Conservation (phyloP, 495 filamentous ascomycete genomes). For the Astrothelium subdiscretum region DNA sequence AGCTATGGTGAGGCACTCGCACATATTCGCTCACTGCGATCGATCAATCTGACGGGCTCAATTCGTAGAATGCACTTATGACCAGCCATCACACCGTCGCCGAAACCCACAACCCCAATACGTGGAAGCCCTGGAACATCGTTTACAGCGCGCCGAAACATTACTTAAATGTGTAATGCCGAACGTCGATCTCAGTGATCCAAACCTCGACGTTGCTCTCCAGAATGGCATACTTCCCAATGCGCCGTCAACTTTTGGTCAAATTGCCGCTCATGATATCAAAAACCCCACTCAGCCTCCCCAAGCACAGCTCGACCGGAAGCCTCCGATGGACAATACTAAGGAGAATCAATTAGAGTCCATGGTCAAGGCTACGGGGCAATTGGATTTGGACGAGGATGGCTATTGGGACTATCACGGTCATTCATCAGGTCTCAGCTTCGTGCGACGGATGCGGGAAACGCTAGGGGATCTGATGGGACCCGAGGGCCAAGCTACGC, state of each 20-base stretch:
- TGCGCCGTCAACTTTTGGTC: conserved; percentile 15
- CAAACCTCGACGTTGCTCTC: conserved; percentile 59
- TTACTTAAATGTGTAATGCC: conserved; percentile 72
- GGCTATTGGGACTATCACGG: conserved; percentile 94
- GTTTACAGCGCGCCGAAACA: conserved; percentile 72
- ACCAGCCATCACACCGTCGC: conserved; percentile 90
- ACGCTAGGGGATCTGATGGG: conserved; percentile 65
- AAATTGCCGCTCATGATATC: not conserved
- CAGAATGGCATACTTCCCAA: conserved; percentile 25
- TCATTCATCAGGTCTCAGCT: conserved; percentile 81
- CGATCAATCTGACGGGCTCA: not conserved
- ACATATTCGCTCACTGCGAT: conserved; percentile 8
- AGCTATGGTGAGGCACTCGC: conserved; percentile 67
- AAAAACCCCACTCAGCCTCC: not conserved
- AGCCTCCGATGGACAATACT: conserved; percentile 30
- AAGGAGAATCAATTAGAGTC: conserved; percentile 72
- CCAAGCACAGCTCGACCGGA: not conserved
- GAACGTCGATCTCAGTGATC: conserved; percentile 73
- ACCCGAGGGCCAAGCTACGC: conserved; percentile 24
- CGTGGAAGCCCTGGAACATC: conserved; percentile 78
- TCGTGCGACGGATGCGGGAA: conserved; percentile 71
- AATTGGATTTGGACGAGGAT: conserved; percentile 80
- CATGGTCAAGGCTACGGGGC: conserved; percentile 87
- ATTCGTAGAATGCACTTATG: conserved; percentile 81
- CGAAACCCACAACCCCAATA: conserved; percentile 93